These are phyloP conservation scores for Sarocladium oryzae DNA, from an alignment of 2,329 filamentous ascomycete species.

Conservation along the genomic window DNA sequence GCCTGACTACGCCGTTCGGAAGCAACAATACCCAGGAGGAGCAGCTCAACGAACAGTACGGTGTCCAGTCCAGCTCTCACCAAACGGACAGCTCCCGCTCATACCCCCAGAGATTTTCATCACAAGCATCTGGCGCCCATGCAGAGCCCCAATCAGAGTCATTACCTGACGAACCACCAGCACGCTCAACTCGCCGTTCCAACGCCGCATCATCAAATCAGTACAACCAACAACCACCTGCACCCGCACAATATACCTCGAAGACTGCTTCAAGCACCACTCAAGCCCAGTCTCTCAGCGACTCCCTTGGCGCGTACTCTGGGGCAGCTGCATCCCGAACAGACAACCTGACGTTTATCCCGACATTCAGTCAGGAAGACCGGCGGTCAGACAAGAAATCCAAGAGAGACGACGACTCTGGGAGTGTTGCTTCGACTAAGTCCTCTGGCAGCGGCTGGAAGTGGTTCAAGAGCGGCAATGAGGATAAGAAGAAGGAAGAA, in stretches of 20 bases:
- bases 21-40: background rate
- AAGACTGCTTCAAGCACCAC: conserved; percentile 17
- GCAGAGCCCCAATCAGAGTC: conserved; percentile 22
- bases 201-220: conserved; percentile 8
- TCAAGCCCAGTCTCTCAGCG: conserved; percentile 18
- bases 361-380: conserved; percentile 63
- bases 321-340: conserved; percentile 52
- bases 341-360: conserved; percentile 73
- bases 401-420: conserved; percentile 57
- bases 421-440: conserved; percentile 57
- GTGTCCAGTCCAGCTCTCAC: background rate
- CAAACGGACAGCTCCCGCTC: conserved; percentile 15
- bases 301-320: conserved; percentile 52
- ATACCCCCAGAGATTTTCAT: conserved; percentile 50
- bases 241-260: conserved; percentile 20
- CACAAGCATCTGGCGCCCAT: conserved; percentile 38
- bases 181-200: conserved; percentile 36
- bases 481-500: conserved; percentile 57
- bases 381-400: conserved; percentile 68
- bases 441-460: conserved; percentile 58
- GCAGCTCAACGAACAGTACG: background rate
- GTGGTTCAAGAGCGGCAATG: conserved; percentile 74
- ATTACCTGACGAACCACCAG: conserved; percentile 34
- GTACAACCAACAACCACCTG: conserved; percentile 13
- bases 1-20: background rate